A percentile compares a stretch with the other conserved stretches of the same genome.
Conservation (phyloP, 129 eudicot species). For the Flaveria trinervia region DNA sequence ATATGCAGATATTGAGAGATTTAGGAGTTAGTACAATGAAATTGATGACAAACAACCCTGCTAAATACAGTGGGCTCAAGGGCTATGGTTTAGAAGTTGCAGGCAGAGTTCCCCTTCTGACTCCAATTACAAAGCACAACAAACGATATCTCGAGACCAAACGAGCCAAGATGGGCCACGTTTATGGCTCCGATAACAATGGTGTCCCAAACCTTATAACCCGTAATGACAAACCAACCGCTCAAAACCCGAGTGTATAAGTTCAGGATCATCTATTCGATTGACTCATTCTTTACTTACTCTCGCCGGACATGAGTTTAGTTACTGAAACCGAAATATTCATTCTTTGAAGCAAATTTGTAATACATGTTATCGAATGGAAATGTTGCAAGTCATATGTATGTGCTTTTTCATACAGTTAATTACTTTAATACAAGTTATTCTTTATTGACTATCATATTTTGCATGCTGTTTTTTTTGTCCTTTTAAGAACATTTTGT, state of each 20-base stretch:
- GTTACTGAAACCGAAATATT: neutral
- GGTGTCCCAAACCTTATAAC: conserved; percentile 43
- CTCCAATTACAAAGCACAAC: conserved; percentile 82
- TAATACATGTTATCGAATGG: conserved; percentile 23
- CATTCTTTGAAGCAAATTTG: conserved; percentile 32
- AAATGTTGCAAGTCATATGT: conserved; percentile 23
- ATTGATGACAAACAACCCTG: conserved; percentile 97
- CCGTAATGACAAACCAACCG: conserved; percentile 38
- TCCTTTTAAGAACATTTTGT: no score
- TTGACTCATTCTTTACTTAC: conserved; percentile 37
- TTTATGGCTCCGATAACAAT: conserved; percentile 51
- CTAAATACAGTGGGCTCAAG: conserved; percentile 91
- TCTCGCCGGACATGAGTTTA: neutral
- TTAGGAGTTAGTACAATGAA: conserved; percentile 96
- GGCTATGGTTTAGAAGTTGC: conserved; percentile 89
- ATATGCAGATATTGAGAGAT: conserved; percentile 80
- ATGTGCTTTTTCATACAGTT: conserved; percentile 1
- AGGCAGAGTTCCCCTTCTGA: conserved; percentile 85
- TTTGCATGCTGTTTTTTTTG: no score
- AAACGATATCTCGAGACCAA: conserved; percentile 84
- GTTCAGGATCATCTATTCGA: conserved; percentile 5
- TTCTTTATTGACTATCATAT: no score
- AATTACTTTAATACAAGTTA: no score
- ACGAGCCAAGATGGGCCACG: conserved; percentile 93
- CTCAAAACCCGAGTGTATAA: conserved; percentile 31